Conservation (phyloP, 768 basidiomycete species). For the Dentipellis sp. region DNA sequence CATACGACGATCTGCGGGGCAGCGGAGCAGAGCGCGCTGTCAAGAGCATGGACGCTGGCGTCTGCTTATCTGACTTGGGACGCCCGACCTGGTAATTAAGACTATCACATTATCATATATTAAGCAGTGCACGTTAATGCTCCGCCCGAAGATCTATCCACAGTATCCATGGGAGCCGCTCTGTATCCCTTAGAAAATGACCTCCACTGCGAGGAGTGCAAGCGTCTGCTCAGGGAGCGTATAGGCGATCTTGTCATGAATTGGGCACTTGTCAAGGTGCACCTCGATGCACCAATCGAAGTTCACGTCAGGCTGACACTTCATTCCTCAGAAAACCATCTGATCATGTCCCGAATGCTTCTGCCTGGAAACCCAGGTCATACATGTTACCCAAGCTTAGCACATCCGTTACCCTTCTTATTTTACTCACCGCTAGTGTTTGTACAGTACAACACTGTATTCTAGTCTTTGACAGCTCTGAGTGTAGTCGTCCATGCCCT, state of each 20-base stretch:
- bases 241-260: slow-evolving; percentile 60
- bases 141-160: slow-evolving; percentile 82
- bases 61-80: slow-evolving; percentile 82
- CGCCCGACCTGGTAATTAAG: slow-evolving; percentile 67
- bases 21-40: slow-evolving; percentile 67
- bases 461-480: too few relatives aligned
- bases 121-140: not conserved
- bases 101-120: not conserved
- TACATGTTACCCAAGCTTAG: too few relatives aligned
- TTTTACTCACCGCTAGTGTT: too few relatives aligned
- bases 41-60: slow-evolving; percentile 75
- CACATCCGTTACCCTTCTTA: too few relatives aligned
- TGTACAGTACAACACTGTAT: too few relatives aligned
- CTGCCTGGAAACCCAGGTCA: too few relatives aligned
- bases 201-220: slow-evolving; percentile 59
- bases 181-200: slow-evolving; percentile 65
- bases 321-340: too few relatives aligned
- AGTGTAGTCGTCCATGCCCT: too few relatives aligned
- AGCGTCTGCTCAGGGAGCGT: slow-evolving; percentile 49
- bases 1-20: slow-evolving; percentile 63
- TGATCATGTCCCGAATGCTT: too few relatives aligned
- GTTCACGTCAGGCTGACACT: too few relatives aligned
- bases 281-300: too few relatives aligned
- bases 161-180: slow-evolving; percentile 61
- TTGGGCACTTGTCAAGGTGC: slow-evolving; percentile 77